Percentiles rank a stretch among this genome's conserved stretches.
phyloP scores from a whole-genome alignment of 2,329 filamentous ascomycete species.

The Alternaria triticina region DNA sequence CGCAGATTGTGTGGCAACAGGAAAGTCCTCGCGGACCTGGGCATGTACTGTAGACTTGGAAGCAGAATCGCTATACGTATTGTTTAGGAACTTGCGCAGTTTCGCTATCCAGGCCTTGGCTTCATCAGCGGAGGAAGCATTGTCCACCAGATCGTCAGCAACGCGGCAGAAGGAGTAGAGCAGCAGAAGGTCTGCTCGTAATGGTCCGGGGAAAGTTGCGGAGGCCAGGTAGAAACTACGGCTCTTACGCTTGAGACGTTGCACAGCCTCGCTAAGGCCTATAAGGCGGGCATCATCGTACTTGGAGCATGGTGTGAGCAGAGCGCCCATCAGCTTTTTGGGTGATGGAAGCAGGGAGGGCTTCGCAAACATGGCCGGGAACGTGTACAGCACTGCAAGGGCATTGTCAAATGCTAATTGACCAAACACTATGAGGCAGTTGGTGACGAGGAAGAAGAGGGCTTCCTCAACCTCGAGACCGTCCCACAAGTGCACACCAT shows the following conservation, averaged over 20 bases:
- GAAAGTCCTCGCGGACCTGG: slow-evolving; percentile 60
- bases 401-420: slow-evolving; percentile 73
- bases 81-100: slow-evolving; percentile 63
- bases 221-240: slow-evolving; percentile 77
- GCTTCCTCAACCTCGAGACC: slow-evolving; percentile 76
- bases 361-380: slow-evolving; percentile 63
- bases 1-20: slow-evolving; percentile 59
- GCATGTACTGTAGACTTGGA: slow-evolving; percentile 6
- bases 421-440: slow-evolving; percentile 72
- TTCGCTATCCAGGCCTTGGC: slow-evolving; percentile 65
- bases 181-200: slow-evolving; percentile 71
- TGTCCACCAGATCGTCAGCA: slow-evolving; percentile 75
- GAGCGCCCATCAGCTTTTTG: slow-evolving; percentile 58
- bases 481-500: slow-evolving; percentile 67
- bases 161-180: slow-evolving; percentile 78
- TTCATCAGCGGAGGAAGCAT: slow-evolving; percentile 61
- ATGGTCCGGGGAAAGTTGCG: slow-evolving; percentile 69
- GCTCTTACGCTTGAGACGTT: slow-evolving; percentile 67
- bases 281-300: slow-evolving; percentile 66
- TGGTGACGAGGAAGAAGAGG: slow-evolving; percentile 74
- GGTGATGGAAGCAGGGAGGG: slow-evolving; percentile 59
- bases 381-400: slow-evolving; percentile 68
- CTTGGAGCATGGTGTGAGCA: slow-evolving; percentile 55
- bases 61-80: slow-evolving; percentile 53
- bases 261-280: slow-evolving; percentile 66